Base-by-base conservation (phyloP, 163 green algal species). In the Prototheca stagnorum region DNA sequence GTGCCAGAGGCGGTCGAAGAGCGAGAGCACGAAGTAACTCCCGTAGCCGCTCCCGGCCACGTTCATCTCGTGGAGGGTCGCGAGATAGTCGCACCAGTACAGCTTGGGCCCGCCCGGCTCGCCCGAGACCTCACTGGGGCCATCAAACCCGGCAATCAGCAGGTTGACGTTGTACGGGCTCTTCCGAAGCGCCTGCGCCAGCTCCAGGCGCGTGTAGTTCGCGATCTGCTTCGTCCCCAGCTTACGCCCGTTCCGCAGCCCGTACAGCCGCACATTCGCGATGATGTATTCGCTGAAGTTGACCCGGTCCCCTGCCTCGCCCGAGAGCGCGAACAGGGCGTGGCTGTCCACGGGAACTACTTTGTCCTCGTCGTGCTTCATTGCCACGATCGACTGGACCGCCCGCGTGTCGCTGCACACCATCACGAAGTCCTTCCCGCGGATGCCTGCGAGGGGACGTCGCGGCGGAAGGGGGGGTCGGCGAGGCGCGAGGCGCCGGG, bases 61-160 rank as follows among this genome's bases (percentile, higher is more conserved):
- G 70, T 99, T 95, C 67, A 95, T 80, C 59, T 89, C 88, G 73
- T 93, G 86, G 48, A 93, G 67, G 2, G 90, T 96, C 15, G 84
- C 89, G 24, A 99, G 71, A 72, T 99, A 97, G 72, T 99, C 91
- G 41, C 94, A 67, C 82, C 82, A 97, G 66, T 95, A 99, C 37
- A 99, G 66, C 0, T 74, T 72, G 2, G 90, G 60, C 11, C 67
- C 71, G 7, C 60, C 62, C 12, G 54, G 66, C 50, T 93, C 67
- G 54, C n/a, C n/a, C n/a, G n/a, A n/a, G n/a, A n/a, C n/a, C n/a
- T n/a, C n/a, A n/a, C n/a, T n/a, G n/a, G n/a, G n/a, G n/a, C n/a
- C n/a, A n/a, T 99, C 90, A 55, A 74, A 96, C 0, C 89, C 89
- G 7, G 83, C 89, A 22, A 98, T 53, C 17, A 98, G 64, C 49